Base-by-base conservation (phyloP, 805 yeast species). In the Scheffersomyces amazonensis region DNA sequence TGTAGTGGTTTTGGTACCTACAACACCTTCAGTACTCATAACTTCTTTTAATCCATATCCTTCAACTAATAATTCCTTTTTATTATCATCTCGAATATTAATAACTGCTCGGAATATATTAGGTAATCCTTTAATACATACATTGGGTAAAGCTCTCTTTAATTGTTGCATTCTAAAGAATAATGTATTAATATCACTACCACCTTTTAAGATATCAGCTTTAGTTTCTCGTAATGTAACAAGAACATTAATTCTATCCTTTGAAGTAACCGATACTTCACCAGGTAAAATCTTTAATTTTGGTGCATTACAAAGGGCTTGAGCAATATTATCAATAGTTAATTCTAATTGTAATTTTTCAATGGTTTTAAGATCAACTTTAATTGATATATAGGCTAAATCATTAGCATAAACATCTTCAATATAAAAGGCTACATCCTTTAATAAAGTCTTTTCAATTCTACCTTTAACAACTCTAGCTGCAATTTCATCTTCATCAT, bases 401-500 rank as follows among this genome's bases (percentile, higher is more conserved):
- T 78, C 76, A 50, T 86, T 86, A 47, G 80, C 81, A 62, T 90
- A 95, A 11, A 91, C 97, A 66, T 93, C 99, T 62, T 93, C 96
- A 50, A 95, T 86, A 61, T 80, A 89, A 57, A 64, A 86, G 4
- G 95, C 88, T 47, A 93, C 83, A 58, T 95, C 98, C 45, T 82
- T 80, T 44, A 93, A 66, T 37, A 83, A 63, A 0, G 99, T 93
- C 69, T 91, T 93, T 58, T 93, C 99, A 39, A 93, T 78, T 57
- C 99, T 78, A 37, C 99, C 99, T 66, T 93, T 93, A 22, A 93
- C 99, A 49, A 95, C 96, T 64, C 99, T 81, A 0, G 99, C 99
- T 20, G 98, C 97, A 58, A 96, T 84, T 67, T 91, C 98, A 62
- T 93, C 99, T 11, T 81, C 79, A 53, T 87, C 90, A 54, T 93